Evolutionary conservation across 225 moss, liverwort and hornwort species (phyloP), one percentile per base, ranked within the genome.

Genomic region (Marchantia polymorpha): DNA sequence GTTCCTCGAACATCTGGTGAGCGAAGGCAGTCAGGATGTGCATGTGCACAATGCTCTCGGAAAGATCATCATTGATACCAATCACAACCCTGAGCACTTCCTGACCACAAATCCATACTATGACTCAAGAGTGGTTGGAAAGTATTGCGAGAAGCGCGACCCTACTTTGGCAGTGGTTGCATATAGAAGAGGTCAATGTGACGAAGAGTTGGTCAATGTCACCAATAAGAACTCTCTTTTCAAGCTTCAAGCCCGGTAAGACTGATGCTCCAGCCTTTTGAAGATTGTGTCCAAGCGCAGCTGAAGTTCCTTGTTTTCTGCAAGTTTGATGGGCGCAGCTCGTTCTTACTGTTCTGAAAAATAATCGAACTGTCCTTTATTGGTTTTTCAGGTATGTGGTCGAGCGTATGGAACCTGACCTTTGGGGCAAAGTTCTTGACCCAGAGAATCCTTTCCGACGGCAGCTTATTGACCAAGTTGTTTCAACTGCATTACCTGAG

Each of bases 31-130:
- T 82, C 93, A 93, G 86, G 99, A 99, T 87, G 93, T 92, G 86
- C 99, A 99, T 85, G 99, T 99, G 77, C 99, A 99, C 82, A 99
- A 99, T 83, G 99, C 99, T 55, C 90, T 99, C 51, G 99, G 99
- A 54, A 99, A 99, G 85, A 95, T 99, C 55, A 94, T 95, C 74
- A 91, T 99, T 51, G 99, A 99, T 76, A 95, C 94, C 13, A 99
- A 99, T 52, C 95, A 95, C 77, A 99, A 99, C 66, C 99, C 99
- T 23, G 95, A 95, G 90, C 99, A 99, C 89, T 99, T 99, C 78
- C 89, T 99, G 68, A 95, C 91, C 13, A 99, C 99, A 12, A 99
- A 99, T 86, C 99, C 99, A 70, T 99, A 92, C 87, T 99, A 99
- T 59, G 99, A 99, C 85, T 99, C 99, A 65, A 79, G 82, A 67